Conservation (phyloP, 208 protist species). For the Strigomonas galati region DNA sequence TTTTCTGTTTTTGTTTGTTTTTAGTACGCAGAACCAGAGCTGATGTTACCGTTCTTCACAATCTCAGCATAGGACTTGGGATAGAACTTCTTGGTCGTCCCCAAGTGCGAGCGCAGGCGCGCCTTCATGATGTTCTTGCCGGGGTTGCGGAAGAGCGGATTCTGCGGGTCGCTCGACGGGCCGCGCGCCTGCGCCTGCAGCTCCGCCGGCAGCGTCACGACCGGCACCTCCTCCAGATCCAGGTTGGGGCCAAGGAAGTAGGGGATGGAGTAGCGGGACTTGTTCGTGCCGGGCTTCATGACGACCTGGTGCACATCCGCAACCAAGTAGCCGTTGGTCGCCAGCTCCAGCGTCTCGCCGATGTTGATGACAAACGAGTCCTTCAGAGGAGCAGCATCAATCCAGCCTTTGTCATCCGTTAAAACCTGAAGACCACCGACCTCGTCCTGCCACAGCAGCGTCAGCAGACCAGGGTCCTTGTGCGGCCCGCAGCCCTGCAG, state of each 20-base stretch:
- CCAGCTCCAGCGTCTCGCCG: conserved; percentile 15
- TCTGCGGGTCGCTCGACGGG: background rate
- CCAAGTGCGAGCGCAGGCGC: conserved; percentile 4
- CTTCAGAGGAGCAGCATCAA: conserved; percentile 8
- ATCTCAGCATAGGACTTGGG: conserved; percentile 3
- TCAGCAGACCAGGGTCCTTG: conserved; percentile 6
- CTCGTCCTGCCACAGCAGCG: conserved; percentile 18
- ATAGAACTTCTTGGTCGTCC: conserved; percentile 7
- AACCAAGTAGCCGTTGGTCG: conserved; percentile 13
- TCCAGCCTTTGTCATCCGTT: conserved; percentile 14
- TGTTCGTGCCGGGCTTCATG: conserved; percentile 4
- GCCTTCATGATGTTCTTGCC: conserved; percentile 8
- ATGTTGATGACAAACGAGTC: conserved; percentile 16
- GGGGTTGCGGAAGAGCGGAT: conserved; percentile 5
- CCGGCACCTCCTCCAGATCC: conserved; percentile 1
- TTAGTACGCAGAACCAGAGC: too few relatives aligned
- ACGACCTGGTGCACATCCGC: conserved; percentile 15
- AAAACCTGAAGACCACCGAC: conserved; percentile 16
- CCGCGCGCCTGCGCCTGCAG: conserved; percentile 9
- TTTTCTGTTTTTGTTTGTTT: too few relatives aligned
- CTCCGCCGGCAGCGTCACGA: conserved; percentile 8
- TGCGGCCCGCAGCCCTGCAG: conserved; percentile 7
- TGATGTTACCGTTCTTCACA: background rate
- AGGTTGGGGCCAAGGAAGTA: conserved; percentile 14
- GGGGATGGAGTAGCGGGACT: conserved; percentile 13